phyloP scores from a whole-genome alignment of 805 yeast genomes.

The Jamesozyma rosinii region DNA sequence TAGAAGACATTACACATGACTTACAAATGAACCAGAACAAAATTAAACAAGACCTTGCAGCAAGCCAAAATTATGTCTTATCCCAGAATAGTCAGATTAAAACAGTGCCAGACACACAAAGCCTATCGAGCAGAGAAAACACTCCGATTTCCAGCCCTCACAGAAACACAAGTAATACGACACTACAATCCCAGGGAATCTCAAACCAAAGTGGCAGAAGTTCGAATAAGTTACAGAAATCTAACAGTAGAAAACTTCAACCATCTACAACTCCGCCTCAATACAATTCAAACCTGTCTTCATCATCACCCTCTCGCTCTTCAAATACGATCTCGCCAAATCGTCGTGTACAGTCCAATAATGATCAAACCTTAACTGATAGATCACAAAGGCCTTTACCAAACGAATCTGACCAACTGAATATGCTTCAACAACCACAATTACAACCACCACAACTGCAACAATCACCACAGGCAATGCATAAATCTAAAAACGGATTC shows the following conservation, averaged over 20 bases:
- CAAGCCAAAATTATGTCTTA: conserved; percentile 2
- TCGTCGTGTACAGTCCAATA: background rate
- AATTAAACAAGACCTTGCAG: background rate
- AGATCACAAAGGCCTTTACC: background rate
- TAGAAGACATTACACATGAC: conserved; percentile 13
- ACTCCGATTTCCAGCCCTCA: conserved; percentile 21
- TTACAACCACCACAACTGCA: background rate
- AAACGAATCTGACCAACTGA: background rate
- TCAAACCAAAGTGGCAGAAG: background rate
- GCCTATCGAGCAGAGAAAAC: conserved; percentile 22
- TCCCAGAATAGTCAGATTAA: conserved; percentile 18
- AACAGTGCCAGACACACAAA: conserved; percentile 25
- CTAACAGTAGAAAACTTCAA: background rate
- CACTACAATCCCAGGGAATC: background rate
- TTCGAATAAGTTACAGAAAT: background rate
- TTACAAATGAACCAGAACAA: background rate
- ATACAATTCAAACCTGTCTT: background rate
- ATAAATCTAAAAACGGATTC: conserved; percentile 11
- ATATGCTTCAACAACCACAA: conserved; percentile 3
- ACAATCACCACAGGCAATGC: background rate
- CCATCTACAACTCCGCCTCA: background rate
- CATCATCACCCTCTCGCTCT: background rate
- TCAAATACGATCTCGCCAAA: background rate
- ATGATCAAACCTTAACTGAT: background rate
- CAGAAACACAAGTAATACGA: conserved; percentile 4